Conservation (phyloP, 1,139 yeast species). For the Geotrichum reessii region DNA sequence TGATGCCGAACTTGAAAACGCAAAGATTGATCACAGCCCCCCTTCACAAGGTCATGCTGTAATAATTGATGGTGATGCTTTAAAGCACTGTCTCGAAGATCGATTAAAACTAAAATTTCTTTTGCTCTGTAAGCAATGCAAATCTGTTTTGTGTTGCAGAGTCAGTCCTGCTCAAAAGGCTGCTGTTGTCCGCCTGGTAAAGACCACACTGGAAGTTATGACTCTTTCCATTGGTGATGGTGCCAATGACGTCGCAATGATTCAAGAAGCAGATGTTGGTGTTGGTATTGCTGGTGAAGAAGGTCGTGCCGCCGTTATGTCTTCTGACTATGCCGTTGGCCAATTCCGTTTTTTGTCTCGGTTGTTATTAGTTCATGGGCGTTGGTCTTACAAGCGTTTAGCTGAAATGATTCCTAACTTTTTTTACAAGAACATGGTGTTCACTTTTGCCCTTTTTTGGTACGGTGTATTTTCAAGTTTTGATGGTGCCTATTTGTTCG, state of each 20-base stretch:
- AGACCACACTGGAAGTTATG: slow-evolving; percentile 74
- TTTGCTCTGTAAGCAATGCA: slow-evolving; percentile 84
- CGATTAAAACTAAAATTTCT: slow-evolving; percentile 58
- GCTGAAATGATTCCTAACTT: slow-evolving; percentile 92
- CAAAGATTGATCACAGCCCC: slow-evolving; percentile 65
- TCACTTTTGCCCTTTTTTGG: slow-evolving; percentile 87
- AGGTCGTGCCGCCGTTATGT: slow-evolving; percentile 99
- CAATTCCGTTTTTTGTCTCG: slow-evolving; percentile 82
- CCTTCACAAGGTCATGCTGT: slow-evolving; percentile 75
- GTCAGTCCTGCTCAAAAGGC: slow-evolving; percentile 98
- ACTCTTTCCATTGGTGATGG: slow-evolving; percentile 96
- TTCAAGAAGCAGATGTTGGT: slow-evolving; percentile 96
- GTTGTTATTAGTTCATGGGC: slow-evolving; percentile 81
- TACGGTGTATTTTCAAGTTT: slow-evolving; percentile 78
- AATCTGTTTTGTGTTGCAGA: slow-evolving; percentile 92
- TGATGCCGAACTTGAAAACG: slow-evolving; percentile 49
- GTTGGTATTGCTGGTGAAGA: slow-evolving; percentile 98
- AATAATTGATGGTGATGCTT: slow-evolving; percentile 87
- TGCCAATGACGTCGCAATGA: slow-evolving; percentile 98
- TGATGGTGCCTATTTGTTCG: slow-evolving; percentile 88
- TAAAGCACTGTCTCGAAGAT: slow-evolving; percentile 59
- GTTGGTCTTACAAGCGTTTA: slow-evolving; percentile 91
- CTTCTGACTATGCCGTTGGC: slow-evolving; percentile 94
- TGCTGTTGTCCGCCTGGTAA: slow-evolving; percentile 82
- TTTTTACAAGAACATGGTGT: slow-evolving; percentile 86